Evolutionary conservation across 768 basidiomycete genomes (phyloP).

Genomic region (Mycena maculata): DNA sequence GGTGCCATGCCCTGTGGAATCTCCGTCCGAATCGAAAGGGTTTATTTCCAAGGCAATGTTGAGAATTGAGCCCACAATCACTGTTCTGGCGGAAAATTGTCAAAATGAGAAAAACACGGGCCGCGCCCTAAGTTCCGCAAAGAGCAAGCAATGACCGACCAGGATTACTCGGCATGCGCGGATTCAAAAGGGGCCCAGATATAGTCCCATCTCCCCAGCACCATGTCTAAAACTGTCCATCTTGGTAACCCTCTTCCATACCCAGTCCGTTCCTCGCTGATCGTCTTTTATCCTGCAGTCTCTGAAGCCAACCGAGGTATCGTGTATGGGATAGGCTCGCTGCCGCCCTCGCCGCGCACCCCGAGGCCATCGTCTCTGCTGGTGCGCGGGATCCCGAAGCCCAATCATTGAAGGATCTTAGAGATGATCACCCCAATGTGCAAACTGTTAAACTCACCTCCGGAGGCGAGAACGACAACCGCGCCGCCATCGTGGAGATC

Average conservation of each 20-base stretch:
- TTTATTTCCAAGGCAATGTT: too few relatives aligned
- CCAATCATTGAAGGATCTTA: background rate
- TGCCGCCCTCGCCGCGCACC: background rate
- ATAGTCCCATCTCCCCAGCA: too few relatives aligned
- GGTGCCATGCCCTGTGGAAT: too few relatives aligned
- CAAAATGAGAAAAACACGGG: too few relatives aligned
- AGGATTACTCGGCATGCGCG: too few relatives aligned
- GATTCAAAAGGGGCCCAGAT: too few relatives aligned
- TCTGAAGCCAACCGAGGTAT: constrained; percentile 22
- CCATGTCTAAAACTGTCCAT: background rate
- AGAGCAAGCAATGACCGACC: too few relatives aligned
- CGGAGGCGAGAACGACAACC: constrained; percentile 1
- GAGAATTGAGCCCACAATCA: too few relatives aligned
- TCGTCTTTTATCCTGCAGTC: background rate
- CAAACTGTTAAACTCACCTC: constrained; percentile 10
- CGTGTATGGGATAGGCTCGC: constrained; percentile 5
- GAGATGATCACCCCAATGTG: background rate
- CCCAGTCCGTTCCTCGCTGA: background rate
- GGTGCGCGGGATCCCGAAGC: background rate
- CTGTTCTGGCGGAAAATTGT: too few relatives aligned
- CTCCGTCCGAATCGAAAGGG: too few relatives aligned
- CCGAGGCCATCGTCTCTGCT: background rate
- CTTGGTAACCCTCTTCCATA: background rate
- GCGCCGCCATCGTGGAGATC: constrained; percentile 10
- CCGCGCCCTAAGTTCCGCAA: too few relatives aligned